Percentiles rank a stretch among this genome's conserved stretches.
Evolutionary conservation across 148 eudicot genomes (phyloP).

Genomic region (Fagopyrum homotropicum): DNA sequence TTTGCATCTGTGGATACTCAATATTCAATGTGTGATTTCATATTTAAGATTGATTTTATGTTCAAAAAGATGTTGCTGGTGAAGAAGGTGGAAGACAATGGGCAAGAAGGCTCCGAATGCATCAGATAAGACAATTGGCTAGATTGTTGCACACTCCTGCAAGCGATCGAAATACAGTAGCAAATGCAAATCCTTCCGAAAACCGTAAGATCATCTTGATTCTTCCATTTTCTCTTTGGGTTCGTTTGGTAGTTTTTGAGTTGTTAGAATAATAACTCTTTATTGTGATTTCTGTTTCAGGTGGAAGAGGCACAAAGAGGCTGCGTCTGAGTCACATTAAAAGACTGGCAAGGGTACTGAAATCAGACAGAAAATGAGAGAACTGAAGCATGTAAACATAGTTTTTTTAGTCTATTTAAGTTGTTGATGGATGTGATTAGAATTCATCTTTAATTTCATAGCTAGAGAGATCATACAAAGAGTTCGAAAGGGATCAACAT

Average conservation of each 20-base stretch:
- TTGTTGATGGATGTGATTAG: not conserved
- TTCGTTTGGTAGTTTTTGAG: not conserved
- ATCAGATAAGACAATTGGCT: slow-evolving; percentile 35
- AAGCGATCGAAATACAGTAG: slow-evolving; percentile 12
- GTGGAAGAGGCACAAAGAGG: slow-evolving; percentile 16
- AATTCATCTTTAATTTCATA: not conserved
- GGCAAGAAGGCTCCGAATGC: slow-evolving; percentile 29
- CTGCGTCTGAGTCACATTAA: slow-evolving; percentile 35
- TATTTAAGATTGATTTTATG: not conserved
- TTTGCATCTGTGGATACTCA: no score
- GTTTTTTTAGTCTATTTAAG: not conserved
- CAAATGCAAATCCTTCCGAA: slow-evolving; percentile 3
- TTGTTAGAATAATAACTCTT: not conserved
- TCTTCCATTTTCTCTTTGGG: not conserved
- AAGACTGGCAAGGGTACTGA: slow-evolving; percentile 37
- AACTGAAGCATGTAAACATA: not conserved
- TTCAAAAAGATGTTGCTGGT: not conserved
- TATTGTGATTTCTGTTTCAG: slow-evolving; percentile 17
- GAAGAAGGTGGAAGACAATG: not conserved
- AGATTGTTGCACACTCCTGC: slow-evolving; percentile 26
- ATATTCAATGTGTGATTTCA: no score
- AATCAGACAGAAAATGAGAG: slow-evolving; percentile 12
- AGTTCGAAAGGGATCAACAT: not conserved
- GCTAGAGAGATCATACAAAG: not conserved
- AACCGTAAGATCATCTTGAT: slow-evolving; percentile 19